Base-by-base conservation (phyloP, 176 grass and related monocot species). In the Triticum timopheevii region DNA sequence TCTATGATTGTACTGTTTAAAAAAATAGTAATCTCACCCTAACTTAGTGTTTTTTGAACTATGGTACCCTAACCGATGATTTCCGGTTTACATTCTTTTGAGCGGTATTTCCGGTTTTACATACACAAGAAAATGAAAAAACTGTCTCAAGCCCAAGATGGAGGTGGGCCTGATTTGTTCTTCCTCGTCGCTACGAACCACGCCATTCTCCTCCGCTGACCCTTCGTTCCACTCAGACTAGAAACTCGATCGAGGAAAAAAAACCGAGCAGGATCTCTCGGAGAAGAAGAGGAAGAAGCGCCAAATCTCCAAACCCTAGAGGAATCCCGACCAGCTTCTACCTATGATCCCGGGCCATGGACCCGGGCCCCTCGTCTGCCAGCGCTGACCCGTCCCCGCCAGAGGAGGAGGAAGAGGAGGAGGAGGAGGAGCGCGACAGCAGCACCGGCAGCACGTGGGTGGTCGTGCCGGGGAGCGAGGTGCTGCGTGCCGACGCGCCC, bases 401-500 rank as follows among this genome's bases (percentile, higher is more conserved):
- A 62, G 85, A 35, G 83, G 71, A 75, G 49, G 82, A 49, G n/a
- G 30, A 61, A 17, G 87, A 74, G 39, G 87, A 28, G 23, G 73
- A 24, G 34, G 28, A 34, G 36, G 83, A 61, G 47, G 45, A 49
- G 47, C 4, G 50, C 16, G 6, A 15, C 13, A 28, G 72, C 72
- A 17, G 72, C 72, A 2, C 23, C 67, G 50, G 67, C 52, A 77
- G 81, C 13, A 65, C 68, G 23, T 89, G 86, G 95, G 83, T 83
- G 68, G 13, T 92, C 31, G 77, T 89, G 54, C 89, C 81, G 13
- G 61, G 68, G 10, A 81, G 54, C 76, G 84, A 87, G 84, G 85
- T 97, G 7, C 76, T 63, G 40, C 86, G 90, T 0, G 88, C 40
- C 24, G 81, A 92, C 20, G 69, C 58, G 16, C 96, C 96, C 71